These are phyloP conservation scores for Ophiostoma quercus DNA, from an alignment of 2,329 filamentous ascomycete species.

Conservation along the genomic window DNA sequence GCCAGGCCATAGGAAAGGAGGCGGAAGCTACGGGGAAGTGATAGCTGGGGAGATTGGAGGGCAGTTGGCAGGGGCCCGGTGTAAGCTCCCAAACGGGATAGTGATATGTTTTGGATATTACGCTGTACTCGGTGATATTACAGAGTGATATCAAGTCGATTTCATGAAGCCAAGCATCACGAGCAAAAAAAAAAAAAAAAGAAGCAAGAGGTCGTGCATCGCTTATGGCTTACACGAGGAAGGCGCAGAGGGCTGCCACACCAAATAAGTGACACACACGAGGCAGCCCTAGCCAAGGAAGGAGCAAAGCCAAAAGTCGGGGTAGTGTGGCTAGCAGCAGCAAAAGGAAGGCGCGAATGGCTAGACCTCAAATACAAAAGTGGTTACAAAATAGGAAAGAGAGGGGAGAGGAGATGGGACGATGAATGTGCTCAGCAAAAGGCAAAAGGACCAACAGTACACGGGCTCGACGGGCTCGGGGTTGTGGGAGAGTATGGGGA, in stretches of 20 bases:
- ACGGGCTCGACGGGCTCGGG: background rate
- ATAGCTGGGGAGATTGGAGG: constrained; percentile 1
- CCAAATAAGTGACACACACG: background rate
- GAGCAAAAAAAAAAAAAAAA: too few species aligned
- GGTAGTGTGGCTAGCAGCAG: background rate
- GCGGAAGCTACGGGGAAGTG: constrained; percentile 16
- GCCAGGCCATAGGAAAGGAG: background rate
- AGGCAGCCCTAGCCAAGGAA: background rate
- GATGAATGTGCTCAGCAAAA: too few species aligned
- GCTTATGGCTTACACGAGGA: background rate
- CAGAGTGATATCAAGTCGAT: background rate
- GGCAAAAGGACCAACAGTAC: background rate
- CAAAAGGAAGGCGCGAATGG: background rate
- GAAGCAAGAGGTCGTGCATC: too few species aligned
- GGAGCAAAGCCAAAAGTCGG: background rate
- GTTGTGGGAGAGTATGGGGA: background rate
- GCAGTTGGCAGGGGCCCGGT: constrained; percentile 1
- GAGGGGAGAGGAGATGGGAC: background rate
- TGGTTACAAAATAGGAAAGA: too few species aligned
- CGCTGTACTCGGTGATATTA: too few species aligned
- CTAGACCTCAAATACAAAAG: background rate
- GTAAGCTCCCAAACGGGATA: constrained; percentile 2
- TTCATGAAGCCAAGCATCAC: too few species aligned
- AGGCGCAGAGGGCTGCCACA: background rate
- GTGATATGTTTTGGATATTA: background rate